phyloP scores from a whole-genome alignment of 345 rosid species.

The Sisymbrium irio region DNA sequence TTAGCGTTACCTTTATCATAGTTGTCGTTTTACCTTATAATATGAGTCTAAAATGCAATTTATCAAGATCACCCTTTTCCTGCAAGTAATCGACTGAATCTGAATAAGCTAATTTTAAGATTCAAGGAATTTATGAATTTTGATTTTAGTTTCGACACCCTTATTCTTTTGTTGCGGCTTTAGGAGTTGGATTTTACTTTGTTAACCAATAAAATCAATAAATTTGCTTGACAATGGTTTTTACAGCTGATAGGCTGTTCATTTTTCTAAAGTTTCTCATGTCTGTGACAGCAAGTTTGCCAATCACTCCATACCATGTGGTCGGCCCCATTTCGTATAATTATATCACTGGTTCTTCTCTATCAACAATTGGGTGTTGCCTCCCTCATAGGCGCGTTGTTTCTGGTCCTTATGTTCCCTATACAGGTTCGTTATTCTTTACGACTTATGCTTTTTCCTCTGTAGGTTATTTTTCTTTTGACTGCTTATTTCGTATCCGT shows the following conservation, averaged over 20 bases:
- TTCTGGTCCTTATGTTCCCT: slow-evolving; percentile 91
- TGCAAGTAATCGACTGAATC: not conserved
- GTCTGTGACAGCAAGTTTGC: slow-evolving; percentile 75
- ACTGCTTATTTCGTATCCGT: slow-evolving; percentile 7
- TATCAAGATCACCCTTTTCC: not conserved
- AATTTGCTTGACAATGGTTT: not conserved
- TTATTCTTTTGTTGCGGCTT: too few species aligned
- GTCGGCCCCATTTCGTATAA: slow-evolving; percentile 98
- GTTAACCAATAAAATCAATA: too few species aligned
- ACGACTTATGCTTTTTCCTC: not conserved
- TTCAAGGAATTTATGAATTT: not conserved
- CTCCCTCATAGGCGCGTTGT: slow-evolving; percentile 62
- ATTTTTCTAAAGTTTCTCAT: slow-evolving; percentile 14
- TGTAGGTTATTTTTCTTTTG: slow-evolving; percentile 11
- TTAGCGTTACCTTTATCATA: not conserved
- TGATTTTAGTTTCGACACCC: not conserved
- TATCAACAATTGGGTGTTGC: slow-evolving; percentile 53
- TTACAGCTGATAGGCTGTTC: slow-evolving; percentile 5
- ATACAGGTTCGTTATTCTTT: slow-evolving; percentile 57
- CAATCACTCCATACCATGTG: slow-evolving; percentile 96
- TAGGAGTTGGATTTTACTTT: too few species aligned
- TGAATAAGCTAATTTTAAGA: slow-evolving; percentile 4
- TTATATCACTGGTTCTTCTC: slow-evolving; percentile 74
- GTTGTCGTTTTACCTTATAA: not conserved
- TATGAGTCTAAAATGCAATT: not conserved